Evolutionary conservation across 2,329 filamentous ascomycete genomes (phyloP).

Genomic region (Aureobasidium namibiae): DNA sequence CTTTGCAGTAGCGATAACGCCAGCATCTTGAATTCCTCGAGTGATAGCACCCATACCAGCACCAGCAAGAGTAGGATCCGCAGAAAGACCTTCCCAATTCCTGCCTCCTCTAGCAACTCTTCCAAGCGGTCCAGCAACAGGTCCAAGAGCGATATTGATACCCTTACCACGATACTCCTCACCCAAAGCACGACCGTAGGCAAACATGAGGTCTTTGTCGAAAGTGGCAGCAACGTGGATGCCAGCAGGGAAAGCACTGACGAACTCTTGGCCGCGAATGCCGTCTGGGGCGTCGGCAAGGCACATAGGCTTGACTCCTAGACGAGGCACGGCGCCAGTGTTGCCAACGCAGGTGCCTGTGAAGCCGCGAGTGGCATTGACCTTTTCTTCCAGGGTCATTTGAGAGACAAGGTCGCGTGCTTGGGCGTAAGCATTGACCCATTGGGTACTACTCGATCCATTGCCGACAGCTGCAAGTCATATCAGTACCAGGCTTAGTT

Average conservation of each 20-base stretch:
- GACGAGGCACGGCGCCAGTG: constrained; percentile 59
- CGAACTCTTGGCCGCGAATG: constrained; percentile 63
- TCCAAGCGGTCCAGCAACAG: constrained; percentile 57
- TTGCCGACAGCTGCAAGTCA: constrained; percentile 15
- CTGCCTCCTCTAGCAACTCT: constrained; percentile 64
- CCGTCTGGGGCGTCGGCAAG: constrained; percentile 65
- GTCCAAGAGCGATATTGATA: constrained; percentile 19
- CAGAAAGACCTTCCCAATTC: constrained; percentile 69
- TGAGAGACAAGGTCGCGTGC: constrained; percentile 24
- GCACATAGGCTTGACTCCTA: constrained; percentile 65
- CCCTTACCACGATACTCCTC: constrained; percentile 28
- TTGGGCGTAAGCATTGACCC: constrained; percentile 24
- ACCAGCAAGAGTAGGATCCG: constrained; percentile 59
- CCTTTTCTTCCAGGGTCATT: constrained; percentile 28
- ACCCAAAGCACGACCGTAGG: constrained; percentile 45
- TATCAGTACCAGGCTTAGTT: neutral
- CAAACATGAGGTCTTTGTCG: constrained; percentile 46
- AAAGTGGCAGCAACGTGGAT: constrained; percentile 49
- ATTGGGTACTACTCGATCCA: constrained; percentile 14
- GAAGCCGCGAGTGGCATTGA: constrained; percentile 24
- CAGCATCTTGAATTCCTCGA: constrained; percentile 47
- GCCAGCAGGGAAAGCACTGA: constrained; percentile 71
- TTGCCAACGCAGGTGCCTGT: constrained; percentile 58
- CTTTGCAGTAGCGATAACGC: constrained; percentile 47
- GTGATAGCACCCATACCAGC: constrained; percentile 44